Conservation (phyloP, 2,329 filamentous ascomycete genomes). For the Myriosclerotinia curreyana region DNA sequence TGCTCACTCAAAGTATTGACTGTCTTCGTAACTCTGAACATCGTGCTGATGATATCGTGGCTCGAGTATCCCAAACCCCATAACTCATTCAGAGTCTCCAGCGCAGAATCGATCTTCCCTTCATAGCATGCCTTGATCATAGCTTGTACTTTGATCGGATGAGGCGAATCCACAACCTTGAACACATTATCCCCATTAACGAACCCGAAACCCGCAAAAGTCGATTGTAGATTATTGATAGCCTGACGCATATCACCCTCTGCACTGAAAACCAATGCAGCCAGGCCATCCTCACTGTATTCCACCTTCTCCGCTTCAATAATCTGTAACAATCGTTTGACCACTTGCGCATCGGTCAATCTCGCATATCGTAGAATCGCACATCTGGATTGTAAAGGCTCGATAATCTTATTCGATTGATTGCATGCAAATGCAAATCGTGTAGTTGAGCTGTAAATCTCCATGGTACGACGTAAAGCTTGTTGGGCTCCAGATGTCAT, state of each 20-base stretch:
- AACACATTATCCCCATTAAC: constrained; percentile 98
- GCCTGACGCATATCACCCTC: constrained; percentile 99
- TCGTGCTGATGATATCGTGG: constrained; percentile 97
- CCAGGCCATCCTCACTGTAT: constrained; percentile 88
- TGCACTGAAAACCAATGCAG: constrained; percentile 93
- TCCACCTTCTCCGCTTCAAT: constrained; percentile 88
- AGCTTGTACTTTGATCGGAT: constrained; percentile 96
- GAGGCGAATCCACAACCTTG: constrained; percentile 92
- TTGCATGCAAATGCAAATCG: constrained; percentile 98
- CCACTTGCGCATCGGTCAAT: constrained; percentile 87
- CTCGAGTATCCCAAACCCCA: constrained; percentile 97
- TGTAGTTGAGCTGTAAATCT: constrained; percentile 96
- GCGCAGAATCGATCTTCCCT: constrained; percentile 80
- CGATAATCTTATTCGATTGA: constrained; percentile 98
- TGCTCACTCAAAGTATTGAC: constrained; percentile 90
- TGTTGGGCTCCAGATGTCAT: constrained; percentile 98
- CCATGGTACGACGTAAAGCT: constrained; percentile 92
- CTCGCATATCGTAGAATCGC: constrained; percentile 93
- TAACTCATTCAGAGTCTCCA: constrained; percentile 83
- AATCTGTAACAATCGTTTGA: constrained; percentile 86
- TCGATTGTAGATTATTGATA: constrained; percentile 97
- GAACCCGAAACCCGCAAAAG: constrained; percentile 88
- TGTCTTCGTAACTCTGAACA: constrained; percentile 98
- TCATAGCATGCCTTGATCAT: constrained; percentile 98
- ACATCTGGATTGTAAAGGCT: constrained; percentile 95